Evolutionary conservation across 768 basidiomycete species (phyloP), one percentile per base, ranked within the genome.

Genomic region (Crepidotus variabilis): DNA sequence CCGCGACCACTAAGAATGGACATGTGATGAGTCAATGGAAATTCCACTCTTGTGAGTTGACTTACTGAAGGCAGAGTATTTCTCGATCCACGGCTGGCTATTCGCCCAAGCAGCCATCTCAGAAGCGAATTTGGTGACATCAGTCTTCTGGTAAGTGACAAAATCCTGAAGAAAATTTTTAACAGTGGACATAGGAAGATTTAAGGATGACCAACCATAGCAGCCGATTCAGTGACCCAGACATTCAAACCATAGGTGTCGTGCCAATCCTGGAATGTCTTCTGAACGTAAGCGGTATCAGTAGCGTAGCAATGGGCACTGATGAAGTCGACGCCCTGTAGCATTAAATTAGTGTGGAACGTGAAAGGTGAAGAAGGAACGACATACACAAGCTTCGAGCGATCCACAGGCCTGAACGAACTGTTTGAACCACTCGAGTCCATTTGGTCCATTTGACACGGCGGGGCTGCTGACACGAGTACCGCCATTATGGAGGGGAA

Each of bases 301-400:
- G 73, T 80, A 51, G 80, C 84, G 67, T 97, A 96, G 67, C 73
- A 86, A 67, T 97, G 94, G 51, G 86, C 51, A 47, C 84, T 82
- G 1, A 87, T 51, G 20, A 57, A 69, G 64, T 85, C 78, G 49
- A 89, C 13, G 13, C 39, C 50, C 88, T 90, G 58, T 22, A 35
- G 36, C 43, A 54, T 36, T 2, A 43, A 55, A 7, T 39, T 48
- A 45, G 23, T 8, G 56, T 36, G 50, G 47, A 52, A 35, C 16
- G 11, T 48, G 45, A 22, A 8, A 13, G 21, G 34, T 11, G n/a
- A 52, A 14, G 18, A 13, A 57, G 18, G 6, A 18, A 34, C 5
- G 52, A 61, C 53, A 45, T 24, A 46, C 5, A 76, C 86, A 5
- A 61, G 88, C 88, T 0, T 50, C 51, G 69, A 87, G 86, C 36